Evolutionary conservation across 495 filamentous ascomycete species (phyloP).

Genomic region (Penicillium canariense): DNA sequence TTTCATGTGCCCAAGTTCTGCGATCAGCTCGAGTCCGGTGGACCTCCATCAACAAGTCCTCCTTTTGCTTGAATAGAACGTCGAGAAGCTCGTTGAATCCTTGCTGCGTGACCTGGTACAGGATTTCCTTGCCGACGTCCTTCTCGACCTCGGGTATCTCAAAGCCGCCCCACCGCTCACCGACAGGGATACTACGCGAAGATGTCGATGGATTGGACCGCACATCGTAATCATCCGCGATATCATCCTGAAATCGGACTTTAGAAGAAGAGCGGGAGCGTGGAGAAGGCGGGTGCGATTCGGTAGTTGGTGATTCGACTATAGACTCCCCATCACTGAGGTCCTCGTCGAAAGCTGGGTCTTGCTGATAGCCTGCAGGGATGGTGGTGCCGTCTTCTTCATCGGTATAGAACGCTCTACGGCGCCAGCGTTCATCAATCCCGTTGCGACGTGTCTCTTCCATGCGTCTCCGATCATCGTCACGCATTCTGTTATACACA

Average conservation of each 20-base stretch:
- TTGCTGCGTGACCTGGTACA: conserved; percentile 87
- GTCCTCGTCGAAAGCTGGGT: conserved; percentile 53
- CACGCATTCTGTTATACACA: conserved; percentile 41
- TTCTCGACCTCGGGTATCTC: conserved; percentile 77
- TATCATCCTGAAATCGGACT: conserved; percentile 77
- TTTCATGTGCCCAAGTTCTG: conserved; percentile 51
- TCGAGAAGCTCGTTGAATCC: conserved; percentile 91
- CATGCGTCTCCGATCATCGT: conserved; percentile 39
- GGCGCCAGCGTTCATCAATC: conserved; percentile 69
- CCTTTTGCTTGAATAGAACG: conserved; percentile 74
- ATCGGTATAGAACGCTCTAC: conserved; percentile 74
- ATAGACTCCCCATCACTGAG: conserved; percentile 29
- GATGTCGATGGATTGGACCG: conserved; percentile 78
- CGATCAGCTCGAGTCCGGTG: conserved; percentile 62
- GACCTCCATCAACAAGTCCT: conserved; percentile 71
- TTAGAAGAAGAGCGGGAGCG: conserved; percentile 83
- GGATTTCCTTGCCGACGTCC: conserved; percentile 81
- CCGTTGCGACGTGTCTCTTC: conserved; percentile 47
- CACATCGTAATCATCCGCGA: conserved; percentile 63
- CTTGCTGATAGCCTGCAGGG: conserved; percentile 64
- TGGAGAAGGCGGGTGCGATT: conserved; percentile 52
- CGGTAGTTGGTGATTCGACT: conserved; percentile 38
- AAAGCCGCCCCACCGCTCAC: conserved; percentile 78
- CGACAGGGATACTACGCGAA: conserved; percentile 68
- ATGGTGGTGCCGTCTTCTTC: conserved; percentile 69